Evolutionary conservation across 2,329 filamentous ascomycete species (phyloP), one percentile per base, ranked within the genome.

Genomic region (Fusarium sp.): DNA sequence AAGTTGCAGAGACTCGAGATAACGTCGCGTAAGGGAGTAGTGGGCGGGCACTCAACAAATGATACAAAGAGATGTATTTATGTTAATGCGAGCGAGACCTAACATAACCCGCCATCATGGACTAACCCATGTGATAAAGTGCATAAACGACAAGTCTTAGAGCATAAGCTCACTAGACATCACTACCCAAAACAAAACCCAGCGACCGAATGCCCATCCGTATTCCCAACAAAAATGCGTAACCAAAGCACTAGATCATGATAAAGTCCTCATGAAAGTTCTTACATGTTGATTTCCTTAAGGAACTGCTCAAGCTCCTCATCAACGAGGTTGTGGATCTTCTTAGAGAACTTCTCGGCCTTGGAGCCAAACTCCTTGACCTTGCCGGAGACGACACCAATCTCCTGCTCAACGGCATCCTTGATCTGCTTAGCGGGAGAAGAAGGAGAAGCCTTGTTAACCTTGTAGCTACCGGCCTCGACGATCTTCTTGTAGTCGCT

Each of bases 401-500:
- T 83, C 79, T 91, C 89, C 50, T 90, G 83, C 85, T 90, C 85
- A 58, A 91, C 88, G 64, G 86, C 87, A 79, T 88, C 83, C 85
- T 92, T 89, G 62, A 92, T 85, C 73, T 92, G 88, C 76, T 92
- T 84, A 73, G 94, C 85, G 31, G 84, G 82, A 24, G 69, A 75
- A 64, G 73, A 76, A 56, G 84, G 69, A 29, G 83, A 76, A 74
- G 88, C 84, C 65, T 84, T 79, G 80, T 89, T 85, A 74, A 84
- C 88, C 78, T 89, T 88, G 88, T 95, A 96, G 80, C 90, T 87
- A 80, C 94, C 94, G 78, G 91, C 88, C 78, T 91, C 86, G 74
- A 97, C 85, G 80, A 98, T 98, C 79, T 93, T 88, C 71, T 90
- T 90, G 91, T 94, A 98, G 93, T 99, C 98, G 87, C 90, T 92